These are phyloP conservation scores for Apiospora sp. DNA, from an alignment of 2,329 filamentous ascomycete genomes.

Conservation along the genomic window DNA sequence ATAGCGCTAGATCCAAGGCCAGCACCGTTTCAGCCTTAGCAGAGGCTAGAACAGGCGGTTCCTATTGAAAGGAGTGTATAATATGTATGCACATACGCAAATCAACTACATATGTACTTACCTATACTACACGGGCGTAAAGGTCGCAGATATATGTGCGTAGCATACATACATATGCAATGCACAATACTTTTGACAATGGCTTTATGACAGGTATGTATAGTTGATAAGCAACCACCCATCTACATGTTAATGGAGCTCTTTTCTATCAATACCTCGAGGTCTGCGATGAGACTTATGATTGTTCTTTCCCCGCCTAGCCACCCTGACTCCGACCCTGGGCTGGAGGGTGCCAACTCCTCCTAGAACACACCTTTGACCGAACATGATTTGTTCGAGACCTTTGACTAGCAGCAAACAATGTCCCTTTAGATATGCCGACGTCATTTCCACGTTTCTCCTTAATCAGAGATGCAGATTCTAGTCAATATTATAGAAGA, in stretches of 20 bases:
- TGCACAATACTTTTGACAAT: no score
- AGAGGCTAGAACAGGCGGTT: slow-evolving; percentile 8
- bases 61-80: not conserved
- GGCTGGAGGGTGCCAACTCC: no score
- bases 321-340: not conserved
- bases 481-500: not conserved
- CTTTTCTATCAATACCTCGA: not conserved
- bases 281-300: not conserved
- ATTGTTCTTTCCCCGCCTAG: not conserved
- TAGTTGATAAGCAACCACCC: not conserved
- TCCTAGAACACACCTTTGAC: not conserved
- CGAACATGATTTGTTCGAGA: not conserved
- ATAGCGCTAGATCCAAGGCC: not conserved
- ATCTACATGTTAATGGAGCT: not conserved
- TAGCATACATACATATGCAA: not conserved
- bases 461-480: not conserved
- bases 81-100: slow-evolving; percentile 26
- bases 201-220: no score
- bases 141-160: not conserved
- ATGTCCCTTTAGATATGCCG: not conserved
- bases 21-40: slow-evolving; percentile 16
- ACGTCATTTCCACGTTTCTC: slow-evolving; percentile 5
- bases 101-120: not conserved
- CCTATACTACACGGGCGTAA: not conserved
- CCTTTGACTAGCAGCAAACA: not conserved